Evolutionary conservation across 2,329 filamentous ascomycete species (phyloP).

Genomic region (Fusarium nanum): DNA sequence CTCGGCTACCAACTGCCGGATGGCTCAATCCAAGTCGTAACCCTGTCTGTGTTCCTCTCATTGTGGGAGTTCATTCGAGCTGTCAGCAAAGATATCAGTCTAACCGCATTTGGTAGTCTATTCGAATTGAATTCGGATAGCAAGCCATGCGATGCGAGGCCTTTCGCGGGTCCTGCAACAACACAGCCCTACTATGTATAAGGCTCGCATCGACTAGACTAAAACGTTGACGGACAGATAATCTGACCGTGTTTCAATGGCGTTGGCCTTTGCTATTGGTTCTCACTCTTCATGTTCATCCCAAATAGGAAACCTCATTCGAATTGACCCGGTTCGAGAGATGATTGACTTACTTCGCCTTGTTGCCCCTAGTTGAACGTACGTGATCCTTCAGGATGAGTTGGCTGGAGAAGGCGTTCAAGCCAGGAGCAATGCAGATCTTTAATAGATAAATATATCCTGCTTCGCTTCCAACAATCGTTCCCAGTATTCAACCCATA

Average conservation of each 20-base stretch:
- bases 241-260: constrained; percentile 10
- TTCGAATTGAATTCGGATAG: constrained; percentile 42
- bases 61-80: constrained; percentile 15
- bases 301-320: constrained; percentile 40
- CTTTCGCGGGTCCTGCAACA: not conserved
- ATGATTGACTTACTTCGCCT: constrained; percentile 1
- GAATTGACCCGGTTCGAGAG: constrained; percentile 5
- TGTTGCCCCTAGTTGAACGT: not conserved
- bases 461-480: not conserved
- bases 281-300: not conserved
- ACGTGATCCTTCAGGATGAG: not conserved
- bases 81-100: not conserved
- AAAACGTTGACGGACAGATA: not conserved
- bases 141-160: constrained; percentile 40
- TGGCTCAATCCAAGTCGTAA: not conserved
- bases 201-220: constrained; percentile 14
- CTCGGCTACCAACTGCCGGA: not conserved
- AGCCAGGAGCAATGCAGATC: not conserved
- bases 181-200: constrained; percentile 37
- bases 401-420: not conserved
- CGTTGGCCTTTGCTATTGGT: constrained; percentile 17
- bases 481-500: not conserved
- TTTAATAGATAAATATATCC: constrained; percentile 22
- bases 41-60: not conserved
- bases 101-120: constrained; percentile 34